Percentiles rank a stretch among this genome's conserved stretches.
Evolutionary conservation across 164 flowering plant species (phyloP).

Genomic region (Macadamia tetraphylla): DNA sequence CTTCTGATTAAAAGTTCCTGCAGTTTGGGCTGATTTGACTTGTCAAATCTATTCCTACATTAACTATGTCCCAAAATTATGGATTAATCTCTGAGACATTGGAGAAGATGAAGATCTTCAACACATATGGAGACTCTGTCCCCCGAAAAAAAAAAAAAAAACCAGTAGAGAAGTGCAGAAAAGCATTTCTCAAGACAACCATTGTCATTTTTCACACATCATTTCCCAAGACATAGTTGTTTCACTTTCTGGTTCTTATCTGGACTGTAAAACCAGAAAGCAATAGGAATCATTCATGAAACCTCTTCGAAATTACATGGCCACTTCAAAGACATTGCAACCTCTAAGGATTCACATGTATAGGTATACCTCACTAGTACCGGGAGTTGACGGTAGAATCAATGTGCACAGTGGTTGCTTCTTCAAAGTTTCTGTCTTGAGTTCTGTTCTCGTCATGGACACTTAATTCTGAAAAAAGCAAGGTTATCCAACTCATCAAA

Average conservation of each 20-base stretch:
- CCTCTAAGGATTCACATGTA: neutral
- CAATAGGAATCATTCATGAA: neutral
- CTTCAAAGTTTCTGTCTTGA: conserved; percentile 19
- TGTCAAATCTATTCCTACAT: too few relatives aligned
- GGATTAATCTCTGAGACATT: neutral
- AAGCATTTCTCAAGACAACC: neutral
- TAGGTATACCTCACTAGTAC: conserved; percentile 77
- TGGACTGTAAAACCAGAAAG: neutral
- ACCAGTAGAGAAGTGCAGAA: neutral
- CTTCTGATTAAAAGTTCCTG: too few relatives aligned
- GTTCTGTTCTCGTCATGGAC: conserved; percentile 27
- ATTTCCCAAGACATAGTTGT: too few relatives aligned
- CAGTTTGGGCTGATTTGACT: too few relatives aligned
- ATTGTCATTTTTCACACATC: neutral
- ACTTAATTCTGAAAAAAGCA: conserved; percentile 35
- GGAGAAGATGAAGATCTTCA: neutral
- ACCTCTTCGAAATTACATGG: neutral
- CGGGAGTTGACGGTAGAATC: conserved; percentile 66
- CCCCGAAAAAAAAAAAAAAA: neutral
- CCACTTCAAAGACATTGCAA: neutral
- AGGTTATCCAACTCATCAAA: conserved; percentile 86
- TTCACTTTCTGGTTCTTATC: too few relatives aligned
- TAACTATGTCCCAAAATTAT: neutral
- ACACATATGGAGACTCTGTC: neutral
- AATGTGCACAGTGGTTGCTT: conserved; percentile 32